phyloP scores from a whole-genome alignment of 1,284 basidiomycete genomes.

The Ganoderma multipileum region DNA sequence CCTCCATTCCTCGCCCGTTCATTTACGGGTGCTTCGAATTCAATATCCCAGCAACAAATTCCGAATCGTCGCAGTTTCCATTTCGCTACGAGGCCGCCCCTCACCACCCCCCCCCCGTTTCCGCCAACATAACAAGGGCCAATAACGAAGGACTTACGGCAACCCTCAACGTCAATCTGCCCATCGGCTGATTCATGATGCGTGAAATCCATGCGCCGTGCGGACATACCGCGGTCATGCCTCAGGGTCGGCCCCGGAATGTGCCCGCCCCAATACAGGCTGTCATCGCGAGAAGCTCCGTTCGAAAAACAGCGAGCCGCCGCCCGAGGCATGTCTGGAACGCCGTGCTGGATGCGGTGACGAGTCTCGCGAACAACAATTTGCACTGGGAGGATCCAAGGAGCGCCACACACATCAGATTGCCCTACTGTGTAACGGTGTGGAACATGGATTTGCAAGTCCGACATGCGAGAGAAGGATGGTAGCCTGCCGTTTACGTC shows the following conservation, averaged over 20 bases:
- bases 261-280: not conserved
- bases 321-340: not conserved
- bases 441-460: not conserved
- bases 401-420: not conserved
- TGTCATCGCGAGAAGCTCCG: not conserved
- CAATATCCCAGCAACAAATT: not conserved
- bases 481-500: not conserved
- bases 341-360: not conserved
- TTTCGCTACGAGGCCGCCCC: not conserved
- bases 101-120: not conserved
- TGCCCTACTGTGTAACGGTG: not conserved
- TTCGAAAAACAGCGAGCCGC: not conserved
- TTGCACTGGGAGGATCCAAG: not conserved
- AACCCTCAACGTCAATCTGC: conserved; percentile 3
- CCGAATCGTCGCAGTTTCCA: not conserved
- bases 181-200: conserved; percentile 4
- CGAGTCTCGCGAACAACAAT: not conserved
- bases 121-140: not conserved
- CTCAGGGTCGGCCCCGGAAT: not conserved
- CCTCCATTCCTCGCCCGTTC: not conserved
- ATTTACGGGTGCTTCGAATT: not conserved
- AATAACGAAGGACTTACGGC: not conserved
- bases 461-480: not conserved
- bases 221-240: not conserved
- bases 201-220: not conserved